These are phyloP conservation scores for Crithidia bombi DNA, from an alignment of 208 protist genomes.

Conservation along the genomic window DNA sequence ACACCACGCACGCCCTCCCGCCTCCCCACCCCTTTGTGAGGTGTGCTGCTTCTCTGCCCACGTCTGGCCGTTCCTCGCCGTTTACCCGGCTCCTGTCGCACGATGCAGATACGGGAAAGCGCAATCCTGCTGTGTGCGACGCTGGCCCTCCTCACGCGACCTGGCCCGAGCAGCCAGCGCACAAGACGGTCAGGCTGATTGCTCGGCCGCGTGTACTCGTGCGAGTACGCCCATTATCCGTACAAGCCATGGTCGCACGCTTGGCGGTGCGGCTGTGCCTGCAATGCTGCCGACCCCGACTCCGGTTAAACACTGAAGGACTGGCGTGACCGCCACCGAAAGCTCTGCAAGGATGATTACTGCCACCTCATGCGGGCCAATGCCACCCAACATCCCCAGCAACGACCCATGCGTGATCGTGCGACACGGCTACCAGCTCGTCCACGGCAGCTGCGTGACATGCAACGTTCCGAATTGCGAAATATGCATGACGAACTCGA, in stretches of 20 bases:
- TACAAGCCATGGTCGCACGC: not conserved
- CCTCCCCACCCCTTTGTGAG: too few relatives aligned
- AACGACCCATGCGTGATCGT: not conserved
- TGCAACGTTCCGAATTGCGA: not conserved
- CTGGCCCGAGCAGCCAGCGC: too few relatives aligned
- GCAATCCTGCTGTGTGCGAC: not conserved
- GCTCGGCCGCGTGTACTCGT: not conserved
- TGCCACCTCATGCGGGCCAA: too few relatives aligned
- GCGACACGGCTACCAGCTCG: constrained; percentile 7
- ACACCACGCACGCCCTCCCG: too few relatives aligned
- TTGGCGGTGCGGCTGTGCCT: not conserved
- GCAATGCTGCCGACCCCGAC: not conserved
- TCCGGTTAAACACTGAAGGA: not conserved
- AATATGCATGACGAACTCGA: not conserved
- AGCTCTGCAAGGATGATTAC: too few relatives aligned
- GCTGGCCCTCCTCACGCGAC: not conserved
- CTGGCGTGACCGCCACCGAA: too few relatives aligned
- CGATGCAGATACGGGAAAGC: not conserved
- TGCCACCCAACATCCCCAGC: too few relatives aligned
- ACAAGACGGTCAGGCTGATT: not conserved
- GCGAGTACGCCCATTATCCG: not conserved
- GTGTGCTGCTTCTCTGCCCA: not conserved
- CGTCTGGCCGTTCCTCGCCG: not conserved
- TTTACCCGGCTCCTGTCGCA: not conserved
- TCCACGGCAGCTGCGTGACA: not conserved